A percentile compares a stretch with the other conserved stretches of the same genome.
Conservation (phyloP, 352 stramenopile species). For the Phytopythium sindhum region DNA sequence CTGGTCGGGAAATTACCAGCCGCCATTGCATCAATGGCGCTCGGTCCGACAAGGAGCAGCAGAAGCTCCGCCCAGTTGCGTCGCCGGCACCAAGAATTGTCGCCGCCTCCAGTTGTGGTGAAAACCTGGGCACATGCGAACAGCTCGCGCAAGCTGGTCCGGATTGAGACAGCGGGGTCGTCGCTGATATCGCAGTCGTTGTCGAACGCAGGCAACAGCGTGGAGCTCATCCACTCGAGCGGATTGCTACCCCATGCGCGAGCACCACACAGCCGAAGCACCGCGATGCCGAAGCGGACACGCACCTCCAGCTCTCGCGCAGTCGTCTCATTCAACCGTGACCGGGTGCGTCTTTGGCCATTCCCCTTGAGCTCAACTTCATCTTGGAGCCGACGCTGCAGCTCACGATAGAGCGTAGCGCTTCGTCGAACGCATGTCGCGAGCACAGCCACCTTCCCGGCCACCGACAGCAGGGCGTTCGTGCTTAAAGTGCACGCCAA, state of each 20-base stretch:
- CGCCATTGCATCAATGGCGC: background rate
- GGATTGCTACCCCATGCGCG: background rate
- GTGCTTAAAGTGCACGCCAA: background rate
- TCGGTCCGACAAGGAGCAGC: background rate
- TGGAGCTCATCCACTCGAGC: background rate
- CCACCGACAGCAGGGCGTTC: background rate
- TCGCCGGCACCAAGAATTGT: background rate
- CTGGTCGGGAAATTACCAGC: background rate
- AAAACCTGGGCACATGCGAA: background rate
- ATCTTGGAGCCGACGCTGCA: background rate
- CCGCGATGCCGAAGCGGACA: slow-evolving; percentile 1
- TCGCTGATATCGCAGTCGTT: background rate
- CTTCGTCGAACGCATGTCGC: background rate
- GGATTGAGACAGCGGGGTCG: background rate
- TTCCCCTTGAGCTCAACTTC: background rate
- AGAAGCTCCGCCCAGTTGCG: background rate
- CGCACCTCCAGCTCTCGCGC: background rate
- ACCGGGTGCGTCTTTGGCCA: background rate
- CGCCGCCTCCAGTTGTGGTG: background rate
- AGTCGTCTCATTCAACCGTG: background rate
- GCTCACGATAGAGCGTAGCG: slow-evolving; percentile 1
- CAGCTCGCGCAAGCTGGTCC: background rate
- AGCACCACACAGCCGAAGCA: background rate
- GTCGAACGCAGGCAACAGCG: background rate
- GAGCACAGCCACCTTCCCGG: background rate